phyloP scores from a whole-genome alignment of 1,284 basidiomycete species.

The Athelia sp. region DNA sequence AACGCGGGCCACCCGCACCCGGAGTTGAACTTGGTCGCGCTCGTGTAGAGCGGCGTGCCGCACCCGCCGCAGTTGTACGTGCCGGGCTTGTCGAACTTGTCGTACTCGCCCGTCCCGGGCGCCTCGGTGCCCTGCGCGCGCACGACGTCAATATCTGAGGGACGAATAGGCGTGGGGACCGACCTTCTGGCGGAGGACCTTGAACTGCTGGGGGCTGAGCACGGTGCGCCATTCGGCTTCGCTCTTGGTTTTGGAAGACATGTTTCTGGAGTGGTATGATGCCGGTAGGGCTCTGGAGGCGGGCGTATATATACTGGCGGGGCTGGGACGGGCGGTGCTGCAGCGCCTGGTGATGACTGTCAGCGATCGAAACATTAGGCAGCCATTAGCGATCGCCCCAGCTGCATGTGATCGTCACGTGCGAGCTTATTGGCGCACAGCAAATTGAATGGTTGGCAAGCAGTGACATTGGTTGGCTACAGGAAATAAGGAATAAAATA shows the following conservation, averaged over 20 bases:
- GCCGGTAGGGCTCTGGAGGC: not conserved
- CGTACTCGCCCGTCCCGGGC: conserved; percentile 74
- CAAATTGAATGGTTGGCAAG: not conserved
- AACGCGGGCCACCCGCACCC: conserved; percentile 98
- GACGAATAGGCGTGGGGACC: not conserved
- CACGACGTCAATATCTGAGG: not conserved
- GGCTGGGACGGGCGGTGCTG: conserved; percentile 1
- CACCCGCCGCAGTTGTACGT: conserved; percentile 75
- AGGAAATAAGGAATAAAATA: conserved; percentile 1
- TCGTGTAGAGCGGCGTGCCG: conserved; percentile 75
- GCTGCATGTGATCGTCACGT: not conserved
- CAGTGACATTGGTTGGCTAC: not conserved
- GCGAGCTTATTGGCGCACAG: not conserved
- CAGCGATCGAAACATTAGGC: not conserved
- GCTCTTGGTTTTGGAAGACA: conserved; percentile 47
- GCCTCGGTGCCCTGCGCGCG: conserved; percentile 80
- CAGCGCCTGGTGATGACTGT: not conserved
- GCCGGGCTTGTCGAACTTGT: conserved; percentile 63
- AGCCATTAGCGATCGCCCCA: not conserved
- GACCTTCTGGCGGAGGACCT: conserved; percentile 9
- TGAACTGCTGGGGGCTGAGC: conserved; percentile 78
- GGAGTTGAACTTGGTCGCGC: conserved; percentile 87
- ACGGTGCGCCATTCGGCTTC: conserved; percentile 87
- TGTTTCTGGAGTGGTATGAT: conserved; percentile 16
- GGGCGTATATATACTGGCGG: not conserved